These are phyloP conservation scores for Ophiostoma sp. DNA, from an alignment of 2,329 filamentous ascomycete genomes.

Conservation along the genomic window DNA sequence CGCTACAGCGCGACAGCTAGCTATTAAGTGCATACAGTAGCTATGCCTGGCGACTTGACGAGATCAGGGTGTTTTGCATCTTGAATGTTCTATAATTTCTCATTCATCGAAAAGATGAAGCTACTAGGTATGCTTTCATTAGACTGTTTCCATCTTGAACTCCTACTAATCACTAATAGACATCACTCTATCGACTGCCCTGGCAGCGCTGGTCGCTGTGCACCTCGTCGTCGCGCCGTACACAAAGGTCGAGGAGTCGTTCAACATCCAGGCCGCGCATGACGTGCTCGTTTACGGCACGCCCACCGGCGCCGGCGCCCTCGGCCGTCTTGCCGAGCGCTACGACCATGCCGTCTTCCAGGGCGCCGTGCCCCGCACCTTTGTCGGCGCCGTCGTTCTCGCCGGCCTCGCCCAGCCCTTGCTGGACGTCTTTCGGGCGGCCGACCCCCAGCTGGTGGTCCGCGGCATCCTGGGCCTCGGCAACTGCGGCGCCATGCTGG, in stretches of 20 bases:
- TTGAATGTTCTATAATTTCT: too few relatives aligned
- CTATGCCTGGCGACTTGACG: too few relatives aligned
- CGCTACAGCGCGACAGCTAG: neutral
- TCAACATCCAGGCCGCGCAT: slow-evolving; percentile 91
- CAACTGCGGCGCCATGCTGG: slow-evolving; percentile 65
- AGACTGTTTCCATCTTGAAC: too few relatives aligned
- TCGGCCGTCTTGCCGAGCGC: slow-evolving; percentile 50
- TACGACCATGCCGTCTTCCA: slow-evolving; percentile 93
- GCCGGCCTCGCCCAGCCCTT: slow-evolving; percentile 67
- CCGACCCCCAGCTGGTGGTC: slow-evolving; percentile 54
- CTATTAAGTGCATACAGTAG: neutral
- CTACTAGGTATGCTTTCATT: neutral
- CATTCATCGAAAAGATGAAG: slow-evolving; percentile 8
- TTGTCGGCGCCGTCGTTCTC: slow-evolving; percentile 73
- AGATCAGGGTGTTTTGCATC: too few relatives aligned
- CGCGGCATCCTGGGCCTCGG: slow-evolving; percentile 70
- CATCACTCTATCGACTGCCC: slow-evolving; percentile 24
- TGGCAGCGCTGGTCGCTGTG: slow-evolving; percentile 59
- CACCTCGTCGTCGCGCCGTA: slow-evolving; percentile 75
- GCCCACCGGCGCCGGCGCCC: slow-evolving; percentile 49
- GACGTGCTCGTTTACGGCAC: slow-evolving; percentile 81
- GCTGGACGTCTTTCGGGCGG: slow-evolving; percentile 44
- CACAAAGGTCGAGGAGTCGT: slow-evolving; percentile 97
- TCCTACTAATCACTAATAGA: neutral
- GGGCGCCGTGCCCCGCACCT: slow-evolving; percentile 85